Base-by-base conservation (phyloP, 2,329 filamentous ascomycete species). In the Domatiomyces catenatus region DNA sequence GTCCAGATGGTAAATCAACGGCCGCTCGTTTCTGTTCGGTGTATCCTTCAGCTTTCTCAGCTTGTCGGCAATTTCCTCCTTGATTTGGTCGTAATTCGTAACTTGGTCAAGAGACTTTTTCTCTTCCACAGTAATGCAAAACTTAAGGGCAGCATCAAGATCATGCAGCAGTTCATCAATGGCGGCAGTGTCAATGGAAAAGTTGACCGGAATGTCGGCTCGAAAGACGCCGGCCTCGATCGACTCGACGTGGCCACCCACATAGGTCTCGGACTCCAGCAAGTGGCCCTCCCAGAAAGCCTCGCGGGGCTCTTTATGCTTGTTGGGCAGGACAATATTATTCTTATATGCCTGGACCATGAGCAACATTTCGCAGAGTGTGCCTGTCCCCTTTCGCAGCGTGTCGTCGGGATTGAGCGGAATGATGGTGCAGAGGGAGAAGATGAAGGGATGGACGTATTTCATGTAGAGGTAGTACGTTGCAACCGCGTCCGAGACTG, bases 391-490 rank as follows among this genome's bases (percentile, higher is more conserved):
- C 67, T 98, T 98, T 58, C 92, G 80, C 60, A 96, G 67, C 1
- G 89, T 86, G 63, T 96, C 92, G 62, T 98, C 90, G 32, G 89
- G 87, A 44, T 86, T 87, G 1, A 98, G 75, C 0, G 92, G 92
- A 64, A 98, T 75, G 69, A 98, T 95, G 1, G 89, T 98, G 69
- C 92, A 98, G 0, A 98, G 73, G 1, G 93, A 96, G 75, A 98
- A 98, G 65, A 98, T 92, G 72, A 98, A 98, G 2, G 92, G 92
- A 66, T 98, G 92, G n/a, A 98, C 86, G 66, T 98, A 98, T 82
- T 98, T 98, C 93, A 98, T 98, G 75, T 98, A 98, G 55, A 98
- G 72, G 64, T 98, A 98, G 66, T 98, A 98, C 0, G 92, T 98
- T 19, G 92, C 92, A 48, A 98, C 92, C 8, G 93, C 93, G 74